A percentile compares a stretch with the other conserved stretches of the same genome.
phyloP scores from a whole-genome alignment of 176 grass and related monocot genomes.

The Thalia dealbata region DNA sequence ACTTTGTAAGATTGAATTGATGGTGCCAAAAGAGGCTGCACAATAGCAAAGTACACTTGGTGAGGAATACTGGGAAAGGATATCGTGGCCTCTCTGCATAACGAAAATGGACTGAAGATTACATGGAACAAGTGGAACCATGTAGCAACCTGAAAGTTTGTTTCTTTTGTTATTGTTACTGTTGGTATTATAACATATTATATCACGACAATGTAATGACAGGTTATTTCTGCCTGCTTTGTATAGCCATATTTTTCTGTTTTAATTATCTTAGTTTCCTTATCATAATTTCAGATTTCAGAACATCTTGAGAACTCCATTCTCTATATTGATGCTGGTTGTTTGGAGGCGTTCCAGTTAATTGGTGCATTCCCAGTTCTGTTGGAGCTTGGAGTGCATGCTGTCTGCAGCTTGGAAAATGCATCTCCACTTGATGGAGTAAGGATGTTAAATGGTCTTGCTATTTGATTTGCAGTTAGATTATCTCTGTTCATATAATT shows the following conservation, averaged over 20 bases:
- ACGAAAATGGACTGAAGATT: too few species aligned
- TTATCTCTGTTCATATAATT: neutral
- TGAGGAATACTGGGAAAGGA: neutral
- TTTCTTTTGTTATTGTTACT: neutral
- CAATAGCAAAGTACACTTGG: neutral
- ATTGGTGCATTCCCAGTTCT: slow-evolving; percentile 66
- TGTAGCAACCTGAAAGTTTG: too few species aligned
- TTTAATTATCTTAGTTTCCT: slow-evolving; percentile 7
- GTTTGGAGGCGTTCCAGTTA: slow-evolving; percentile 71
- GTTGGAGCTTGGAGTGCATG: slow-evolving; percentile 53
- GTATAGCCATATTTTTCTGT: neutral
- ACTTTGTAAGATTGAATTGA: neutral
- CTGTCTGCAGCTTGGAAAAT: slow-evolving; percentile 64
- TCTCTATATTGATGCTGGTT: slow-evolving; percentile 61
- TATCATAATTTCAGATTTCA: slow-evolving; percentile 40
- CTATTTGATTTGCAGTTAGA: neutral
- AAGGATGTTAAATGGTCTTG: slow-evolving; percentile 12
- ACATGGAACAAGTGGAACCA: too few species aligned
- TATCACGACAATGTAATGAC: neutral
- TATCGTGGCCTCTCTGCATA: too few species aligned
- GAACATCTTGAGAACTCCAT: slow-evolving; percentile 50
- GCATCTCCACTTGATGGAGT: slow-evolving; percentile 66
- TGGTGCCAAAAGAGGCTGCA: neutral
- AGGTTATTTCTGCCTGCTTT: neutral
- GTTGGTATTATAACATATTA: neutral